Base-by-base conservation (phyloP, 1,284 basidiomycete species). In the Sphaerobolus stellatus region DNA sequence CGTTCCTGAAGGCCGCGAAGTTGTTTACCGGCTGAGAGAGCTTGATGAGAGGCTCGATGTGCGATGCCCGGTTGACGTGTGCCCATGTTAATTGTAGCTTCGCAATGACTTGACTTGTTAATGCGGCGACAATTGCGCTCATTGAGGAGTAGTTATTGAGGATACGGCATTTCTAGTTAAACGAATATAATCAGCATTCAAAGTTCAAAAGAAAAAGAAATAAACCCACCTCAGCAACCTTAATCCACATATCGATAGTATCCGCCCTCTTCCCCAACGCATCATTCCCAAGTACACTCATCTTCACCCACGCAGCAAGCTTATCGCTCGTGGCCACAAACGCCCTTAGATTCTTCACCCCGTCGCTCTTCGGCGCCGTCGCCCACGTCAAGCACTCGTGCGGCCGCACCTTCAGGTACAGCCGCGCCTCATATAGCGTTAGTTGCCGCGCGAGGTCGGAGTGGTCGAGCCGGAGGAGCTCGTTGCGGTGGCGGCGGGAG, bases 241-340 rank as follows among this genome's bases (percentile, higher is more conserved):
- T 85, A 59, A 90, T 83, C 87, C 86, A 90, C 64, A 83, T 79
- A 56, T 87, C 83, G 31, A 88, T 71, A n/a, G 75, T 78, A 50
- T 82, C 77, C 5, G 82, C 78, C 41, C 86, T 73, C 62, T 75
- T 80, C 13, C 72, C 72, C 50, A 83, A 66, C 2, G 69, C 70
- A 9, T 83, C 79, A 50, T 75, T 71, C 50, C 68, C 75, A 31
- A 90, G 66, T 31, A 88, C 76, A 61, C 79, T 84, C 29, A 67
- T 68, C 64, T 84, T 86, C 18, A 89, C 85, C 85, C 85, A 89
- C 18, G 73, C 68, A 22, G 76, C 77, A 27, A 90, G 67, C 59
- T 79, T 79, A 61, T 86, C 83, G 62, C 84, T 80, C 5, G 79
- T 81, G 2, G 76, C 70, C 58, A 79, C 81, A 66, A 88, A 89